These are phyloP conservation scores for Arabidopsis arenosa DNA, from an alignment of 345 rosid species.

Conservation along the genomic window DNA sequence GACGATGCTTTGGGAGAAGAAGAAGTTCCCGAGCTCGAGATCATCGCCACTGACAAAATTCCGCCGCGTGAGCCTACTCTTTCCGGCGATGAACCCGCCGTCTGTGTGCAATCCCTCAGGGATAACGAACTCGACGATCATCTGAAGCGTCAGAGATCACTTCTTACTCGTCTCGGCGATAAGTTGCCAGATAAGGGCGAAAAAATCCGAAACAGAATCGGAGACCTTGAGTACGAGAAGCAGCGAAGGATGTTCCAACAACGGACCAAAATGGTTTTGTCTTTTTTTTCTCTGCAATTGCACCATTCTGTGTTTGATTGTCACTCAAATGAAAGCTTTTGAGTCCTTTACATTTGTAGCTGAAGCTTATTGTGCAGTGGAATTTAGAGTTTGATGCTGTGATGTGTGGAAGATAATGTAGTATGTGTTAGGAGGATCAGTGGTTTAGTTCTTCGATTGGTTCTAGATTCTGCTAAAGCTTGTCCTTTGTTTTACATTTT, in stretches of 20 bases:
- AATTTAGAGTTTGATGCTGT: slow-evolving; percentile 27
- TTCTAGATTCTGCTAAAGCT: slow-evolving; percentile 10
- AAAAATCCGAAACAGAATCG: slow-evolving; percentile 48
- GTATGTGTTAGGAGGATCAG: background rate
- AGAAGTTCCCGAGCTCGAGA: slow-evolving; percentile 46
- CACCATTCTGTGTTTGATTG: background rate
- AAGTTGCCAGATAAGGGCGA: slow-evolving; percentile 59
- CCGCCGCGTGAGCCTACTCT: slow-evolving; percentile 19
- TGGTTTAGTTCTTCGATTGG: background rate
- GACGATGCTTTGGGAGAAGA: slow-evolving; percentile 23
- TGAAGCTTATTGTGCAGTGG: background rate
- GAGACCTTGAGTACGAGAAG: slow-evolving; percentile 58
- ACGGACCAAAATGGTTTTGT: slow-evolving; percentile 47
- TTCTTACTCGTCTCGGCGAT: background rate
- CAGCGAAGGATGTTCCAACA: slow-evolving; percentile 48
- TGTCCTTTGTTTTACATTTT: background rate
- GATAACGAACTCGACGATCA: slow-evolving; percentile 49
- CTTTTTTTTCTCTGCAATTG: background rate
- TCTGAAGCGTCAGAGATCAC: slow-evolving; percentile 44
- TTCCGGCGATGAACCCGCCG: slow-evolving; percentile 32
- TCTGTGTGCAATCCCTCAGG: slow-evolving; percentile 27
- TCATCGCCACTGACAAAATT: slow-evolving; percentile 35
- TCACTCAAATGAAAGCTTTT: background rate
- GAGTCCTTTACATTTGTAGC: background rate
- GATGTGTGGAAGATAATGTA: slow-evolving; percentile 13